These are phyloP conservation scores for Globisporangium cederbergense DNA, from an alignment of 352 stramenopile species.

Conservation along the genomic window DNA sequence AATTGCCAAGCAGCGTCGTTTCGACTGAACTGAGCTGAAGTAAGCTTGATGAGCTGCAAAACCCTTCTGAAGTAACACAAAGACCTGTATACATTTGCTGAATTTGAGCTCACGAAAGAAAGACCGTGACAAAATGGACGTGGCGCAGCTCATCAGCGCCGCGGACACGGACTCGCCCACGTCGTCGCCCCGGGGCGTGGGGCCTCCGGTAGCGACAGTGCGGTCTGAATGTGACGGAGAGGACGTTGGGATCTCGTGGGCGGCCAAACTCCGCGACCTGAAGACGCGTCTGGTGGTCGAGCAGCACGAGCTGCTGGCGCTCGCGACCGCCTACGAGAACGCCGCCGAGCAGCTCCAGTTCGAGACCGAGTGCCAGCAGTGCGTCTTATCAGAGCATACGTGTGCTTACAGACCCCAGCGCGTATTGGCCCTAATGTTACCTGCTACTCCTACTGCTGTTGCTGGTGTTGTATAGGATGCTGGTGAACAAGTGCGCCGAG, in stretches of 20 bases:
- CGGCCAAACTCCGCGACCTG: conserved; percentile 19
- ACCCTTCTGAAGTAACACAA: neutral
- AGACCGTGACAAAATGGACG: conserved; percentile 6
- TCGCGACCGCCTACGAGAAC: conserved; percentile 28
- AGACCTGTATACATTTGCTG: neutral
- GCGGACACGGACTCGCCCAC: neutral
- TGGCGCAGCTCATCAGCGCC: conserved; percentile 16
- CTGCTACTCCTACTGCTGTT: neutral
- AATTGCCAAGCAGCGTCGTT: too few relatives aligned
- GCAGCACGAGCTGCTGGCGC: conserved; percentile 33
- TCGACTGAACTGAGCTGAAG: too few relatives aligned
- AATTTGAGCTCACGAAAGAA: neutral
- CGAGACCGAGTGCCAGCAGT: conserved; percentile 40
- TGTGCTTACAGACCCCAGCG: neutral
- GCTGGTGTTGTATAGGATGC: conserved; percentile 22
- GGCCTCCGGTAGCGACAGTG: neutral
- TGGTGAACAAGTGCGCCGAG: conserved; percentile 41
- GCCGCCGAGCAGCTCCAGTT: conserved; percentile 34
- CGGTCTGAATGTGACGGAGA: neutral
- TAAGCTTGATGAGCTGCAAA: neutral
- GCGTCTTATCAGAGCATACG: conserved; percentile 6
- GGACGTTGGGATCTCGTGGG: neutral
- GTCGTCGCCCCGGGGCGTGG: neutral
- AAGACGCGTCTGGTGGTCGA: conserved; percentile 29
- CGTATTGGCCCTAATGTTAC: neutral